Evolutionary conservation across 208 protist genomes (phyloP).

Genomic region (Leishmania martiniquensis): DNA sequence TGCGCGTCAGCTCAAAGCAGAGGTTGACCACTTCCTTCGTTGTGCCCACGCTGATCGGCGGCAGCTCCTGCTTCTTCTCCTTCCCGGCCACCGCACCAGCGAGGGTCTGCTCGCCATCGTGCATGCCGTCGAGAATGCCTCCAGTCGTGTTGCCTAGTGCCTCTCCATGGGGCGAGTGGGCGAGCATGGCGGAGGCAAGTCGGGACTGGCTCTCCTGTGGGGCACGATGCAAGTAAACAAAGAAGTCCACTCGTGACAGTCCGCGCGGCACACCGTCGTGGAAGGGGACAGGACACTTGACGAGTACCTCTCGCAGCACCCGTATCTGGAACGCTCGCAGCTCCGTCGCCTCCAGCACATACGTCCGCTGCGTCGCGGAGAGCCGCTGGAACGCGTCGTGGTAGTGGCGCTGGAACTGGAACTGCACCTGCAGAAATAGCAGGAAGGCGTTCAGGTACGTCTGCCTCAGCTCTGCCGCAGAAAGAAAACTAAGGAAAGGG

Average conservation of each 20-base stretch:
- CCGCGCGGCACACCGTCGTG: constrained; percentile 48
- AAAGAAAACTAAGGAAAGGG: constrained; percentile 74
- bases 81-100: neutral
- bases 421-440: constrained; percentile 77
- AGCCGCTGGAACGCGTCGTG: constrained; percentile 33
- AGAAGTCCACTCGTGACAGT: constrained; percentile 60
- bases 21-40: constrained; percentile 64
- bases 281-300: constrained; percentile 48
- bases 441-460: constrained; percentile 64
- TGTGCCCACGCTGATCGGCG: constrained; percentile 60
- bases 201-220: constrained; percentile 42
- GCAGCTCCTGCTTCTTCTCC: constrained; percentile 14
- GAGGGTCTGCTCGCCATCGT: neutral
- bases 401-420: constrained; percentile 54
- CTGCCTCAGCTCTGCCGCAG: constrained; percentile 47
- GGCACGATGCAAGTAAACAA: constrained; percentile 67
- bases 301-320: constrained; percentile 64
- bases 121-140: constrained; percentile 25
- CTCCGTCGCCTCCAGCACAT: constrained; percentile 48
- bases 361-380: constrained; percentile 33
- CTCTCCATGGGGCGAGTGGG: constrained; percentile 2
- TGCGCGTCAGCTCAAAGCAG: constrained; percentile 64
- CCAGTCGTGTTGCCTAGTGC: neutral
- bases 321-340: constrained; percentile 45
- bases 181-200: constrained; percentile 3